These are phyloP conservation scores for Phellopilus nigrolimitatus DNA, from an alignment of 1,284 basidiomycete genomes.

Conservation along the genomic window DNA sequence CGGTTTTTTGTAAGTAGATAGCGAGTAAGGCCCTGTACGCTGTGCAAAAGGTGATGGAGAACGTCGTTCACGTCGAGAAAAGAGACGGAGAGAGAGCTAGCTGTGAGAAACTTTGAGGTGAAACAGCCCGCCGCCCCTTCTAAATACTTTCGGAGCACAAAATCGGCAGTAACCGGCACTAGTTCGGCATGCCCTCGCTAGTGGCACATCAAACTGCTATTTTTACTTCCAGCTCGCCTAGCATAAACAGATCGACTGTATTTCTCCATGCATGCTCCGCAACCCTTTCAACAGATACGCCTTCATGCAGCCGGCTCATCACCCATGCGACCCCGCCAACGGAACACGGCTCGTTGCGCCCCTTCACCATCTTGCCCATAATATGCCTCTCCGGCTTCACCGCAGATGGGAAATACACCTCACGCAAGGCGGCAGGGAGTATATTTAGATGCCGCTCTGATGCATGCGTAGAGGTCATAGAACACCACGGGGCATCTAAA, in stretches of 20 bases:
- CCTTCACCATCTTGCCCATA: constrained; percentile 66
- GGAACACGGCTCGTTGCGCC: constrained; percentile 75
- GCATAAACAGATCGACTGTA: constrained; percentile 56
- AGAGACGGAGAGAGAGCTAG: too few species aligned
- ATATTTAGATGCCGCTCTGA: constrained; percentile 54
- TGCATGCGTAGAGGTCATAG: constrained; percentile 73
- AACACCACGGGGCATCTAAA: constrained; percentile 82
- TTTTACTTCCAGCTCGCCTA: constrained; percentile 34
- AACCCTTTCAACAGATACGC: constrained; percentile 53
- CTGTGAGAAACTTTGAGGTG: too few species aligned
- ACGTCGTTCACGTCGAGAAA: too few species aligned
- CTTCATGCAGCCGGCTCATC: constrained; percentile 54
- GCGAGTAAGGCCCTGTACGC: too few species aligned
- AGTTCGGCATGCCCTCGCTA: background rate
- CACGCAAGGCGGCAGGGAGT: constrained; percentile 45
- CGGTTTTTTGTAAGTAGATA: too few species aligned
- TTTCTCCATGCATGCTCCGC: constrained; percentile 63
- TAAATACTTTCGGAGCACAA: too few species aligned
- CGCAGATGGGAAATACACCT: constrained; percentile 49
- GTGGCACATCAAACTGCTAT: background rate
- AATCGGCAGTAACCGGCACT: too few species aligned
- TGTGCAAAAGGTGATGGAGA: too few species aligned
- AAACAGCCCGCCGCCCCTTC: too few species aligned
- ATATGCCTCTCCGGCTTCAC: constrained; percentile 69
- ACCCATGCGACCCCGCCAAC: constrained; percentile 79